Conservation (phyloP, 192 early-diverging fungal genomes). For the Diversispora epigaea region DNA sequence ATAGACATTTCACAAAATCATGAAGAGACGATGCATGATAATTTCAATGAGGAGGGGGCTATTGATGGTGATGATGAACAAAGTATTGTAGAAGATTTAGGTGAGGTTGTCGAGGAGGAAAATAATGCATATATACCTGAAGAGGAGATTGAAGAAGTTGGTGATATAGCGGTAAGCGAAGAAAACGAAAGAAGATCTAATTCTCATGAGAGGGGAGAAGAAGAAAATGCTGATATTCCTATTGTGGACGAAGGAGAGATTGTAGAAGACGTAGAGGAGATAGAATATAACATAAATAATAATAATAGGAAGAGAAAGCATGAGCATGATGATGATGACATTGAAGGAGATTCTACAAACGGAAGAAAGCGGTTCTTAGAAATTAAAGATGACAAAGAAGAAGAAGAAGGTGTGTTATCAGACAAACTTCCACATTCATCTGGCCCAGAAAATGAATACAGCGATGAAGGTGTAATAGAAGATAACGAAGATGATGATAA, state of each 20-base stretch:
- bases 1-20: neutral
- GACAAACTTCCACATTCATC: neutral
- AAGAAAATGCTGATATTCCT: conserved; percentile 3
- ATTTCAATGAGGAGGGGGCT: neutral
- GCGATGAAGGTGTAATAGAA: conserved; percentile 7
- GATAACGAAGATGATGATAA: neutral
- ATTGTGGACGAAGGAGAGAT: neutral
- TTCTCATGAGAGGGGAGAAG: neutral
- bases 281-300: neutral
- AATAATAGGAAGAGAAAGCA: neutral
- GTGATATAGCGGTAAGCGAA: too few species aligned
- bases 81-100: neutral
- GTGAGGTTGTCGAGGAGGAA: too few species aligned
- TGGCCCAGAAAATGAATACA: neutral
- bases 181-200: too few species aligned
- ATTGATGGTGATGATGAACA: neutral
- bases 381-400: neutral
- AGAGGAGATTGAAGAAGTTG: too few species aligned
- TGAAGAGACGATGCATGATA: neutral
- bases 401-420: neutral
- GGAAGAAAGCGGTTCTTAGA: too few species aligned
- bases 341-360: too few species aligned
- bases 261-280: neutral
- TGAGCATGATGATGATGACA: neutral
- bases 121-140: too few species aligned